phyloP scores from a whole-genome alignment of 1,139 yeast genomes.

The Ogataea hybrid region DNA sequence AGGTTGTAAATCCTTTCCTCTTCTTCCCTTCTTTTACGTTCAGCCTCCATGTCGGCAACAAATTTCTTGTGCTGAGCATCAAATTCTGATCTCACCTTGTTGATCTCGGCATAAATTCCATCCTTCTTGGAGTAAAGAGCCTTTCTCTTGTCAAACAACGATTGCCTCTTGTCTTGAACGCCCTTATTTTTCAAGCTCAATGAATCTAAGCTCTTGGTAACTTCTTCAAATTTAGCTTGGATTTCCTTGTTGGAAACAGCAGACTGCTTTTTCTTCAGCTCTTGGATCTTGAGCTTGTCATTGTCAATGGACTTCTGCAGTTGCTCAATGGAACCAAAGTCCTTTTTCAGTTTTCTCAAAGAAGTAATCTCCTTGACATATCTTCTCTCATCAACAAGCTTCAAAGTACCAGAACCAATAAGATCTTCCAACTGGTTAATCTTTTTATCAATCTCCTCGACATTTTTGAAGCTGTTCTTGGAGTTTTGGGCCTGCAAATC shows the following conservation, averaged over 20 bases:
- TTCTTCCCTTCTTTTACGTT: slow-evolving; percentile 68
- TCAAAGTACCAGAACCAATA: slow-evolving; percentile 77
- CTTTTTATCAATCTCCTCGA: slow-evolving; percentile 76
- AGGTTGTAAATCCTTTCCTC: slow-evolving; percentile 37
- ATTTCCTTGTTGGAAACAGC: slow-evolving; percentile 54
- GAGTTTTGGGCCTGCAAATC: slow-evolving; percentile 74
- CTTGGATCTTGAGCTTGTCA: slow-evolving; percentile 74
- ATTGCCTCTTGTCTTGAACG: slow-evolving; percentile 64
- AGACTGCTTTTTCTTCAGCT: slow-evolving; percentile 67
- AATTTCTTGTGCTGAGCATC: slow-evolving; percentile 72
- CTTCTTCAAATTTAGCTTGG: slow-evolving; percentile 54
- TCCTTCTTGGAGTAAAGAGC: slow-evolving; percentile 70
- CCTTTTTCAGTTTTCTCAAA: slow-evolving; percentile 79
- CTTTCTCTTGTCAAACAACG: slow-evolving; percentile 62
- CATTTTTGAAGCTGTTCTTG: slow-evolving; percentile 67
- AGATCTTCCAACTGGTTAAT: slow-evolving; percentile 67
- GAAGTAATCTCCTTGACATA: slow-evolving; percentile 81
- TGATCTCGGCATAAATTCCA: slow-evolving; percentile 60
- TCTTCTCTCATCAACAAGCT: slow-evolving; percentile 90
- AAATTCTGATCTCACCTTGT: slow-evolving; percentile 63
- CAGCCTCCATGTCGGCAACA: slow-evolving; percentile 66
- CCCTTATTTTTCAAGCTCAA: slow-evolving; percentile 60
- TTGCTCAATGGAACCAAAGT: slow-evolving; percentile 70
- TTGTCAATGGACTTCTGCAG: slow-evolving; percentile 78
- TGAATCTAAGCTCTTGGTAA: slow-evolving; percentile 62